Conservation (phyloP, 495 filamentous ascomycete species). For the Venustampulla echinocandica region DNA sequence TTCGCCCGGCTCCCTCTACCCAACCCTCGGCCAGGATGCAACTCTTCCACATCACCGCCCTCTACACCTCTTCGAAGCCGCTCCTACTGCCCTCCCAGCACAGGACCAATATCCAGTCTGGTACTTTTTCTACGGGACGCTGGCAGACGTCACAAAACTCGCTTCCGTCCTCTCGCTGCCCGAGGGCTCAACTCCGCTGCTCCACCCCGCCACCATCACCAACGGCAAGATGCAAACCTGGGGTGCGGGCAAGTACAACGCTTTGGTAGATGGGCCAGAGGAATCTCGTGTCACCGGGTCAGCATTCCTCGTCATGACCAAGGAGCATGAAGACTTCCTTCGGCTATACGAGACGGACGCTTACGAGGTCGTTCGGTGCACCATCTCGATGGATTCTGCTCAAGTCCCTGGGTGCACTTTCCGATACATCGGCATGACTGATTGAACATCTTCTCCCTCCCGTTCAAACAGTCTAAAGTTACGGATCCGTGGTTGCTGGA, state of each 20-base stretch:
- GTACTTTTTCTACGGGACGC: conserved; percentile 34
- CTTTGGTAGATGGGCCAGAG: conserved; percentile 28
- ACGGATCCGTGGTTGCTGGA: too few relatives aligned
- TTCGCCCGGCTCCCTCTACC: conserved; percentile 23
- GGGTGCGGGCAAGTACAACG: conserved; percentile 31
- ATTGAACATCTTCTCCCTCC: too few relatives aligned
- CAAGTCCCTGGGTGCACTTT: conserved; percentile 14
- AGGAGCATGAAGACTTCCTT: conserved; percentile 31
- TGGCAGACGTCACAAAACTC: conserved; percentile 20
- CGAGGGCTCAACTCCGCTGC: conserved; percentile 9
- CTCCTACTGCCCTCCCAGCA: background rate
- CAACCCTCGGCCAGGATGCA: conserved; percentile 33
- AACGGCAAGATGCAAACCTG: conserved; percentile 27
- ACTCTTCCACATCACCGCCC: conserved; percentile 32
- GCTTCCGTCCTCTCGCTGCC: conserved; percentile 17
- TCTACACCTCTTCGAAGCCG: conserved; percentile 1
- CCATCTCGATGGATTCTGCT: conserved; percentile 18
- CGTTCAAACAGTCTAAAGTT: too few relatives aligned
- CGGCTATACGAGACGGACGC: conserved; percentile 29
- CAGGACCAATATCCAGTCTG: conserved; percentile 29
- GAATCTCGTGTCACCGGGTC: conserved; percentile 23
- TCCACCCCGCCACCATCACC: conserved; percentile 19
- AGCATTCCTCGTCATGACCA: conserved; percentile 28
- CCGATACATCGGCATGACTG: conserved; percentile 8
- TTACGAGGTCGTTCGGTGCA: conserved; percentile 34